phyloP scores from a whole-genome alignment of 345 rosid genomes.

The Cardamine occulta region DNA sequence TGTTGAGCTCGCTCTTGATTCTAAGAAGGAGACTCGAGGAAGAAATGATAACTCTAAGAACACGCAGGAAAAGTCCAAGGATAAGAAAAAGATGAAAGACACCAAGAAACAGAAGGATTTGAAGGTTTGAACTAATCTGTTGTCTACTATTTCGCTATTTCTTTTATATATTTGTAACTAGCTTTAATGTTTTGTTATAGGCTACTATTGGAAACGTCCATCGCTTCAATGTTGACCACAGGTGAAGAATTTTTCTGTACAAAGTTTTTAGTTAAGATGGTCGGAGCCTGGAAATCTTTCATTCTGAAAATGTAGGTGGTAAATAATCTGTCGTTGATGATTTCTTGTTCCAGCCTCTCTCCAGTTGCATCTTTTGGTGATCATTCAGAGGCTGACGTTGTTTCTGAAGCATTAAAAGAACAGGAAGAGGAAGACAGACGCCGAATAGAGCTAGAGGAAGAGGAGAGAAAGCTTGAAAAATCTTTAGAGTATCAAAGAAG shows the following conservation, averaged over 20 bases:
- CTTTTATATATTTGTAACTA: constrained; percentile 15
- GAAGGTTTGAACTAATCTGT: constrained; percentile 55
- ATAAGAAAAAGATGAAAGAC: constrained; percentile 79
- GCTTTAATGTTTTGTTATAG: constrained; percentile 47
- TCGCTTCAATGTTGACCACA: constrained; percentile 52
- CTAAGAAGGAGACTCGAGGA: constrained; percentile 67
- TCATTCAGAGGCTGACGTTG: constrained; percentile 52
- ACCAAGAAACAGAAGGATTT: constrained; percentile 70
- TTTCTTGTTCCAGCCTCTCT: constrained; percentile 61
- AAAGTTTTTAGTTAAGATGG: not conserved
- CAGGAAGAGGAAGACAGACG: constrained; percentile 78
- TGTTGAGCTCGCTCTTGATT: constrained; percentile 91
- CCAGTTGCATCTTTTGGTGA: constrained; percentile 58
- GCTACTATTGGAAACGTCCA: constrained; percentile 55
- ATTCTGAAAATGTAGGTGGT: not conserved
- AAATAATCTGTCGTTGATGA: constrained; percentile 23
- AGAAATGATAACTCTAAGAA: constrained; percentile 62
- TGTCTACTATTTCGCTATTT: constrained; percentile 8
- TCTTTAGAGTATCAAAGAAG: constrained; percentile 83
- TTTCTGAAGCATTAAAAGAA: constrained; percentile 54
- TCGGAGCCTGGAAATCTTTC: constrained; percentile 29
- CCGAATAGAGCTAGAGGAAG: constrained; percentile 81
- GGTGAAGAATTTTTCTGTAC: constrained; percentile 46
- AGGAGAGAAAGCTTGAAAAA: constrained; percentile 89
- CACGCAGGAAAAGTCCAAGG: constrained; percentile 76